These are phyloP conservation scores for Pisolithus microcarpus DNA, from an alignment of 768 basidiomycete species.

Conservation along the genomic window DNA sequence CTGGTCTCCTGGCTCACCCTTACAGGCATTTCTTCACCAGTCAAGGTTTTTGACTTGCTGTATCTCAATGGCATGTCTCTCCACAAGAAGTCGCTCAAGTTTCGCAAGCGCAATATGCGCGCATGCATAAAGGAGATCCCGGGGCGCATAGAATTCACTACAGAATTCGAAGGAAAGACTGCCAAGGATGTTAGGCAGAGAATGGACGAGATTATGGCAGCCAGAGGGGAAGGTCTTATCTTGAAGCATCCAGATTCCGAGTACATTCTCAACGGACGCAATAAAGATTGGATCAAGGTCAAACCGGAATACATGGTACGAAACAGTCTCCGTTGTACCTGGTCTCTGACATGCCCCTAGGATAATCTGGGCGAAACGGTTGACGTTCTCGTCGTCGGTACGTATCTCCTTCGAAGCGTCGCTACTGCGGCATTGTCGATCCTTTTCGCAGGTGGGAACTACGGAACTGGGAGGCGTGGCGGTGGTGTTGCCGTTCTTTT, in stretches of 20 bases:
- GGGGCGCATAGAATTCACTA: slow-evolving; percentile 77
- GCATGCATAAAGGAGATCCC: slow-evolving; percentile 58
- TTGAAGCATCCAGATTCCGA: slow-evolving; percentile 78
- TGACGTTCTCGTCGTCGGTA: slow-evolving; percentile 86
- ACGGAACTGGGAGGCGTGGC: slow-evolving; percentile 77
- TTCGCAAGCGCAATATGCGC: slow-evolving; percentile 73
- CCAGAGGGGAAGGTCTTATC: slow-evolving; percentile 87
- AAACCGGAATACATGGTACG: slow-evolving; percentile 83
- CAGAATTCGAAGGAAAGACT: slow-evolving; percentile 66
- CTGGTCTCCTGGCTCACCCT: neutral
- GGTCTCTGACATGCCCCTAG: slow-evolving; percentile 27
- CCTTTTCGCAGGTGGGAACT: slow-evolving; percentile 63
- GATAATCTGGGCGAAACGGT: slow-evolving; percentile 91
- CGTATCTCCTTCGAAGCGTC: slow-evolving; percentile 14
- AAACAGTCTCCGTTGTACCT: neutral
- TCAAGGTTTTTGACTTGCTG: slow-evolving; percentile 94
- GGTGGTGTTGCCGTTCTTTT: slow-evolving; percentile 88
- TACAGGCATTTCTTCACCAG: slow-evolving; percentile 34
- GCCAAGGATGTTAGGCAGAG: slow-evolving; percentile 72
- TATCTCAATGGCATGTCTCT: slow-evolving; percentile 82
- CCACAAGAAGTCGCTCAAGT: slow-evolving; percentile 59
- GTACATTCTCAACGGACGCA: slow-evolving; percentile 83
- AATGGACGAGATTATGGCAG: slow-evolving; percentile 79
- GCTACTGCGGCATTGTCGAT: neutral
- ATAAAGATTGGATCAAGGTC: slow-evolving; percentile 92